Base-by-base conservation (phyloP, 179 eudicot species). In the Carnegiea gigantea region DNA sequence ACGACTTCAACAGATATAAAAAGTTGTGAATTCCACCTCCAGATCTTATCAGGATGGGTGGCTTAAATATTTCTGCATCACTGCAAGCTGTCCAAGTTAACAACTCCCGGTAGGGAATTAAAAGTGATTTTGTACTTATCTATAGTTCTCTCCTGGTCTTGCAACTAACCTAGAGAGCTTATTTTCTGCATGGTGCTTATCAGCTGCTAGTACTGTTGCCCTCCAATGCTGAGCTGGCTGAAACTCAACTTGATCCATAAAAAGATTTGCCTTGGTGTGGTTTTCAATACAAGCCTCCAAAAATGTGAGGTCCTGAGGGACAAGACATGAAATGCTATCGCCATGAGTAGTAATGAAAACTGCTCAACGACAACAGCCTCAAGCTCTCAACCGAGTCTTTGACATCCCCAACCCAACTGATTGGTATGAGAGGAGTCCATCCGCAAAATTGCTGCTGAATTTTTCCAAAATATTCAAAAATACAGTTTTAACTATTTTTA, bases 191-290 rank as follows among this genome's bases (percentile, higher is more conserved):
- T 82, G 85, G 78, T 85, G 92, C 85, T 76, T 79, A 80, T 89
- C 96, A 76, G 97, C 90, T 84, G 87, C 89, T 46, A 94, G 88
- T 17, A 94, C 83, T n/a, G 89, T 89, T 59, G 97, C 97, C 74
- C 88, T 90, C 99, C 99, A 96, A 82, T 94, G 83, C 74, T 88
- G 95, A 86, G 98, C 89, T 78, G 98, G 99, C 84, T 94, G 98
- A 80, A 96, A 96, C 82, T 96, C 99, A 77, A 96, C 99, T 96
- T 96, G 99, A 82, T 96, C 98, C 99, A 96, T 96, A 75, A 83
- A 94, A 75, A 96, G 98, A 86, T 92, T 90, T 54, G 95, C 81
- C 88, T 96, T 96, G 64, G 99, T 96, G 85, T 96, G 95, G 83
- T 96, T 96, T 86, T 96, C 99, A 48, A 96, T 88, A 85, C 98